Conservation (phyloP, 768 basidiomycete species). For the Naganishia onofrii region DNA sequence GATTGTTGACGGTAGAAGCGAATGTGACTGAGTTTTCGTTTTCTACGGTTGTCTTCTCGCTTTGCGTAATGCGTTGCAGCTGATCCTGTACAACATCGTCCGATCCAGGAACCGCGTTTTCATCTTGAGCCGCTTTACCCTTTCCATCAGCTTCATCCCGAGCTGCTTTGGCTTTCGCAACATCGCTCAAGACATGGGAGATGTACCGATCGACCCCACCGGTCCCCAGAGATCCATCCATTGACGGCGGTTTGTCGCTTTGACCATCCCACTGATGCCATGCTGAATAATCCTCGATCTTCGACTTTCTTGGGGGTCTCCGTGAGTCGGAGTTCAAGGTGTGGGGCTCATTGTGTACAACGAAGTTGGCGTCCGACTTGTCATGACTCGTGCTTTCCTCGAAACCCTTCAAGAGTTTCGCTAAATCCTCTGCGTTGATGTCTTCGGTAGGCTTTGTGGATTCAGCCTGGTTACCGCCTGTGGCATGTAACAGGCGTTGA, state of each 20-base stretch:
- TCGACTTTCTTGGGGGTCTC: not conserved
- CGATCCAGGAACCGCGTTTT: not conserved
- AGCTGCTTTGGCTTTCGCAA: slow-evolving; percentile 14
- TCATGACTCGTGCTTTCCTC: not conserved
- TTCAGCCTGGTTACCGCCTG: not conserved
- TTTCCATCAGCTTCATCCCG: not conserved
- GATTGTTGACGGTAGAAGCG: not conserved
- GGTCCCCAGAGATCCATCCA: not conserved
- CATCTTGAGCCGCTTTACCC: not conserved
- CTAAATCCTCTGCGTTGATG: not conserved
- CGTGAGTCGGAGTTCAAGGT: not conserved
- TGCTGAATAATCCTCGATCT: slow-evolving; percentile 26
- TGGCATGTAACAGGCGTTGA: not conserved
- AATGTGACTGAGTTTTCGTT: not conserved
- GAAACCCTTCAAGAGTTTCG: slow-evolving; percentile 1
- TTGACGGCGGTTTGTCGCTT: not conserved
- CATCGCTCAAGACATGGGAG: slow-evolving; percentile 14
- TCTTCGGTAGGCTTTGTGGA: not conserved
- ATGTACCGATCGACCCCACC: slow-evolving; percentile 17
- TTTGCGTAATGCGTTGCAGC: not conserved
- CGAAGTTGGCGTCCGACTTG: not conserved
- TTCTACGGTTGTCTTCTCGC: not conserved
- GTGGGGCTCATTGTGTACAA: no score
- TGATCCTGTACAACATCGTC: not conserved
- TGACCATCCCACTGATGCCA: slow-evolving; percentile 30